These are phyloP conservation scores for Neonectria hederae DNA, from an alignment of 2,329 filamentous ascomycete genomes.

Conservation along the genomic window DNA sequence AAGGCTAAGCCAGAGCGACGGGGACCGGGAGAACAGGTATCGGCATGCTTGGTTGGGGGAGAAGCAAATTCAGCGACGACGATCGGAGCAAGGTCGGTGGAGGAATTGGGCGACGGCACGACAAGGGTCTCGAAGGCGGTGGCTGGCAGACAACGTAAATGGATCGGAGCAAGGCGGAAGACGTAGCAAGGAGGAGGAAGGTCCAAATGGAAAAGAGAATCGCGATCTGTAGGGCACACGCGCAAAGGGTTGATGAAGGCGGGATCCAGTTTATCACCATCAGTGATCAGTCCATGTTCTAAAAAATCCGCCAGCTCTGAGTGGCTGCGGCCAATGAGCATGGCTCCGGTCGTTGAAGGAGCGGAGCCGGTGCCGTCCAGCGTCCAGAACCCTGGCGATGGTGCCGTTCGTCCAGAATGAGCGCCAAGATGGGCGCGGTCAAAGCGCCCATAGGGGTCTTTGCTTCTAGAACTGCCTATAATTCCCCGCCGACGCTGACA, in stretches of 20 bases:
- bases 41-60: slow-evolving; percentile 38
- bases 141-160: slow-evolving; percentile 1
- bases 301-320: slow-evolving; percentile 26
- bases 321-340: slow-evolving; percentile 20
- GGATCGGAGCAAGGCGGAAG: neutral
- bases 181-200: neutral
- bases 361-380: slow-evolving; percentile 14
- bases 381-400: slow-evolving; percentile 12
- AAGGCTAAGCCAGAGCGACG: slow-evolving; percentile 29
- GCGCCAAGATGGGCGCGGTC: neutral
- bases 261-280: slow-evolving; percentile 22
- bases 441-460: neutral
- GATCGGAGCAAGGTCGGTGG: slow-evolving; percentile 2
- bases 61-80: slow-evolving; percentile 7
- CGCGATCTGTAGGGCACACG: slow-evolving; percentile 10
- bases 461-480: neutral
- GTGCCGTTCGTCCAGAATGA: slow-evolving; percentile 1
- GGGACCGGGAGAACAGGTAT: slow-evolving; percentile 13
- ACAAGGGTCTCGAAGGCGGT: slow-evolving; percentile 1
- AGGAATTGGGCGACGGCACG: slow-evolving; percentile 23
- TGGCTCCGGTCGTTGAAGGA: neutral
- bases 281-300: slow-evolving; percentile 29
- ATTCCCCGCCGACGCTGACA: neutral
- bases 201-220: neutral
- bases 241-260: slow-evolving; percentile 15